Evolutionary conservation across 179 eudicot species (phyloP), one percentile per base, ranked within the genome.

Genomic region (Vitellaria paradoxa): DNA sequence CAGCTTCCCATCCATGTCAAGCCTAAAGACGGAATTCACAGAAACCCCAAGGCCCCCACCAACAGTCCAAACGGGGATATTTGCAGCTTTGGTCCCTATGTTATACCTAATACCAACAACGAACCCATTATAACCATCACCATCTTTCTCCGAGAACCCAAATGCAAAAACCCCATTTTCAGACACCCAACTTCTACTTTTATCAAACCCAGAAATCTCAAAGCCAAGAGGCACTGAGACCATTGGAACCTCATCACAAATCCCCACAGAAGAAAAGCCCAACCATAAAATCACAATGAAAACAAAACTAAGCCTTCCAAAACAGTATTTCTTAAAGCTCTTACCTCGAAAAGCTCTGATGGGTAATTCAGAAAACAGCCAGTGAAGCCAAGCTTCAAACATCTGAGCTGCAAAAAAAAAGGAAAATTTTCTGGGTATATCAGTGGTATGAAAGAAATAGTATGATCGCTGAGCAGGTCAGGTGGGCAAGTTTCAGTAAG

Each of bases 1-100:
- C 15, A 90, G 76, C 80, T 83, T 85, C 62, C 93, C 93, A 86
- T 90, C 90, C 74, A 72, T 60, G 70, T 80, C 74, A 45, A 90
- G 83, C 81, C 82, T 82, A 80, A 90, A 83, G 55, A 85, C 82
- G 23, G 91, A 85, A 79, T 85, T 90, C 55, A 47, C 30, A 73
- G 91, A 80, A 76, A 88, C 91, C 78, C 85, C 86, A 81, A 88
- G 67, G 30, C 89, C 90, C 26, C 90, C 91, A 84, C 91, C 93
- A 77, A 85, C 82, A 65, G 86, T 85, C 93, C 93, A 90, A 79
- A 90, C 85, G 78, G 89, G 91, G 59, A 85, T 30, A 81, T 83
- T 86, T 52, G 86, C 87, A 70, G 72, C 68, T 77, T 81, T 79
- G 3, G 62, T 77, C 0, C 85, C 91, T 60, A 90, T 73, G 49